These are phyloP conservation scores for Salvia rosmarinus DNA, from an alignment of 257 asterid genomes.

Conservation along the genomic window DNA sequence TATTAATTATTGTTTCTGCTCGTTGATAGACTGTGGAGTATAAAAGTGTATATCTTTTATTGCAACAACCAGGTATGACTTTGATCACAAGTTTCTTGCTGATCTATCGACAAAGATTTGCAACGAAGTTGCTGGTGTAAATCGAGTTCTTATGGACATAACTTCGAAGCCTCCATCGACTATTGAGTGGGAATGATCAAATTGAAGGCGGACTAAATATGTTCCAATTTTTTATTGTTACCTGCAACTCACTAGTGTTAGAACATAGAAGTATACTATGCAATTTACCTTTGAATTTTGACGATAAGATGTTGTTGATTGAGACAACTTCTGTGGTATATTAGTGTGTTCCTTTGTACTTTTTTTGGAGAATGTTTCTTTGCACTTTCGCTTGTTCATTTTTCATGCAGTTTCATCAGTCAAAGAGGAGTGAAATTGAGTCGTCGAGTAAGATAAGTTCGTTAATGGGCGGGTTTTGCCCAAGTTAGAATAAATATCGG, in stretches of 20 bases:
- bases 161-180: constrained; percentile 99
- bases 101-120: constrained; percentile 85
- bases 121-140: constrained; percentile 93
- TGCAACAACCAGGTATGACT: constrained; percentile 71
- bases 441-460: no score
- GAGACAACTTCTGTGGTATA: constrained; percentile 9
- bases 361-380: no score
- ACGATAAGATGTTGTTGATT: constrained; percentile 16
- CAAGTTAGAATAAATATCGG: no score
- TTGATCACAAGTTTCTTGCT: constrained; percentile 80
- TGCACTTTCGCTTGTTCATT: background rate
- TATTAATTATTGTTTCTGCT: background rate
- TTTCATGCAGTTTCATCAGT: background rate
- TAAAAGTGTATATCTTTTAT: background rate
- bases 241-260: background rate
- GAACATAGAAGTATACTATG: background rate
- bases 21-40: background rate
- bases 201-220: background rate
- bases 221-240: background rate
- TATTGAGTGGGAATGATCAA: constrained; percentile 85
- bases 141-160: constrained; percentile 90
- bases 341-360: background rate
- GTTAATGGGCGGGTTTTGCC: no score
- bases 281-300: constrained; percentile 19
- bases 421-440: no score